Percentiles rank a stretch among this genome's conserved stretches.
Evolutionary conservation across 1,284 basidiomycete species (phyloP).

Genomic region (Cystobasidiaceae sp.): DNA sequence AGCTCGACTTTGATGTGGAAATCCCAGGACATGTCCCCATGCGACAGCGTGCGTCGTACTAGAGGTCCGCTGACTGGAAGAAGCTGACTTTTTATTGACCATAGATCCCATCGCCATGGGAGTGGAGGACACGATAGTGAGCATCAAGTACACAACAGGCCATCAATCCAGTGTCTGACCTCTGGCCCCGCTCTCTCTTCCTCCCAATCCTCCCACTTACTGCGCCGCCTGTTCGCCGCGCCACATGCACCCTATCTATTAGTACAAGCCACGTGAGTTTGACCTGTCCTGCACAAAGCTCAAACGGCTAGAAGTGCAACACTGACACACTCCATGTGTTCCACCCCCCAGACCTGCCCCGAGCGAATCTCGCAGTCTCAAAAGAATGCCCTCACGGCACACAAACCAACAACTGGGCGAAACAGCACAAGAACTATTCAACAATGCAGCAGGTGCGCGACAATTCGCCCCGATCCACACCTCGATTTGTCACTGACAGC

Average conservation of each 20-base stretch:
- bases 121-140: not conserved
- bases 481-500: not conserved
- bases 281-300: not conserved
- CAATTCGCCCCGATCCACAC: no score
- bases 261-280: constrained; percentile 24
- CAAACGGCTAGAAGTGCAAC: not conserved
- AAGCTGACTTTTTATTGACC: not conserved
- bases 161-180: not conserved
- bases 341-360: constrained; percentile 6
- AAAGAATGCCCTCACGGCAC: constrained; percentile 25
- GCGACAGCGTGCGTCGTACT: constrained; percentile 9
- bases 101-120: constrained; percentile 6
- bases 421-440: constrained; percentile 34
- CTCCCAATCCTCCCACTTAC: not conserved
- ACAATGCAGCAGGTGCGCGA: constrained; percentile 35
- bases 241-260: not conserved
- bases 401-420: constrained; percentile 35
- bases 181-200: not conserved
- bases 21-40: constrained; percentile 11
- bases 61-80: not conserved
- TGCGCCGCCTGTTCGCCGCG: not conserved
- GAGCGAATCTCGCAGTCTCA: constrained; percentile 29
- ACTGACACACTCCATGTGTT: not conserved
- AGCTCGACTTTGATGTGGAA: constrained; percentile 27
- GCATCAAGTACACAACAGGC: no score